Percentiles rank a stretch among this genome's conserved stretches.
phyloP scores from a whole-genome alignment of 768 basidiomycete species.

The Lentinula sp. region DNA sequence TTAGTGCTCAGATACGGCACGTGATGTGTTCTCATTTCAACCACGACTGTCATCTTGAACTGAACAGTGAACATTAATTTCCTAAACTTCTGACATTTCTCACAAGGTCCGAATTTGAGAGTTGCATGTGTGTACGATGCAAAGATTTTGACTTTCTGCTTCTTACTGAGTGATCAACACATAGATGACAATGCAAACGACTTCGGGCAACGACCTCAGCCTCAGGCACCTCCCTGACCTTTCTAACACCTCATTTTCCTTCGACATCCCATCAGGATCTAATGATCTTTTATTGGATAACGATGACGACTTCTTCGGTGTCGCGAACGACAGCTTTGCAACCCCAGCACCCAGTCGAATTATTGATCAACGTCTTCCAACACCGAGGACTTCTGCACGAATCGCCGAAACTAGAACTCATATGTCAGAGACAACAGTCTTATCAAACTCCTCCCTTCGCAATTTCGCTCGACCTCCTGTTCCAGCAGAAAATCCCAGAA shows the following conservation, averaged over 20 bases:
- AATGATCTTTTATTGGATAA: conserved; percentile 45
- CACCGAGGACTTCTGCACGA: conserved; percentile 17
- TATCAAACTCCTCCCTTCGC: background rate
- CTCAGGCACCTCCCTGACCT: conserved; percentile 50
- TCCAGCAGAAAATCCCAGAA: background rate
- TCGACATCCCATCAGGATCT: conserved; percentile 45
- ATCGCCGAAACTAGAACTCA: conserved; percentile 17
- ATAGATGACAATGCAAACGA: conserved; percentile 16
- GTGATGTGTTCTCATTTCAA: no score
- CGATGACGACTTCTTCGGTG: conserved; percentile 39
- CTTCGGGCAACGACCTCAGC: conserved; percentile 36
- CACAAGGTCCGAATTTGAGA: no score
- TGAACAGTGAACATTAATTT: no score
- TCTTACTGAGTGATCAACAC: background rate
- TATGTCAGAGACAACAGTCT: conserved; percentile 1
- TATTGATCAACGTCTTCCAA: conserved; percentile 28
- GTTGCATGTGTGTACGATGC: no score
- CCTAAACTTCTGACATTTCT: no score
- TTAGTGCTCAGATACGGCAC: no score
- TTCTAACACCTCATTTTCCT: conserved; percentile 46
- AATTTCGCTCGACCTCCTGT: background rate
- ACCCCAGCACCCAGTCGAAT: conserved; percentile 23
- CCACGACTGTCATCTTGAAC: no score
- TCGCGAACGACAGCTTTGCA: conserved; percentile 30
- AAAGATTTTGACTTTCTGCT: background rate